Evolutionary conservation across 2,329 filamentous ascomycete species (phyloP).

Genomic region (Fusarium sp.): DNA sequence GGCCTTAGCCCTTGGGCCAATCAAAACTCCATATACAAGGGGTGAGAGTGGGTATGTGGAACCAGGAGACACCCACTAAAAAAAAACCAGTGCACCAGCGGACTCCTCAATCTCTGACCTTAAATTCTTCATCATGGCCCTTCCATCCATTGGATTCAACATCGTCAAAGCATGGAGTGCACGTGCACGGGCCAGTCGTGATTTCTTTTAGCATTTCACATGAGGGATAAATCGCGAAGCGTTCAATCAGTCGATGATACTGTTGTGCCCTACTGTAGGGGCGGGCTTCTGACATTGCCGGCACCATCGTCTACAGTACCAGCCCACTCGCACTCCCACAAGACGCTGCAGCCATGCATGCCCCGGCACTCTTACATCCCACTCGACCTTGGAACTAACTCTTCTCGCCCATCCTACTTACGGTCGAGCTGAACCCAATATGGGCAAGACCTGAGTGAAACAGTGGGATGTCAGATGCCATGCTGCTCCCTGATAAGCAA

Average conservation of each 20-base stretch:
- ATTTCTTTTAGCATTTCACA: slow-evolving; percentile 21
- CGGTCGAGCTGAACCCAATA: slow-evolving; percentile 21
- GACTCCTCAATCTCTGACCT: slow-evolving; percentile 34
- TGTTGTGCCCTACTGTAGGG: not conserved
- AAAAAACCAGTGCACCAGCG: slow-evolving; percentile 41
- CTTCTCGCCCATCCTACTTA: slow-evolving; percentile 29
- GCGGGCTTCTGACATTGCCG: slow-evolving; percentile 1
- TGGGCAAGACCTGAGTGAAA: slow-evolving; percentile 12
- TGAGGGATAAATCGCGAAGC: slow-evolving; percentile 29
- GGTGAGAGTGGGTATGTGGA: slow-evolving; percentile 33
- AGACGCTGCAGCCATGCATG: slow-evolving; percentile 39
- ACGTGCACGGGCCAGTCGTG: slow-evolving; percentile 33
- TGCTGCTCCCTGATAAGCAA: slow-evolving; percentile 31
- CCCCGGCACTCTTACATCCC: slow-evolving; percentile 35
- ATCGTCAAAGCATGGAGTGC: slow-evolving; percentile 13
- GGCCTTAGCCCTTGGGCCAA: slow-evolving; percentile 41
- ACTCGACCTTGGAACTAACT: slow-evolving; percentile 37
- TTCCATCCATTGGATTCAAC: not conserved
- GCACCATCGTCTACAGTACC: not conserved
- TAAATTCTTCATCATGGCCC: slow-evolving; percentile 29
- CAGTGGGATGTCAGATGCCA: slow-evolving; percentile 21
- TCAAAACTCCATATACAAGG: slow-evolving; percentile 14
- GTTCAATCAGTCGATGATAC: slow-evolving; percentile 1
- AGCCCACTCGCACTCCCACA: slow-evolving; percentile 34
- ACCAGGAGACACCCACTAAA: slow-evolving; percentile 40